Evolutionary conservation across 345 rosid species (phyloP).

Genomic region (Camelina laxa): DNA sequence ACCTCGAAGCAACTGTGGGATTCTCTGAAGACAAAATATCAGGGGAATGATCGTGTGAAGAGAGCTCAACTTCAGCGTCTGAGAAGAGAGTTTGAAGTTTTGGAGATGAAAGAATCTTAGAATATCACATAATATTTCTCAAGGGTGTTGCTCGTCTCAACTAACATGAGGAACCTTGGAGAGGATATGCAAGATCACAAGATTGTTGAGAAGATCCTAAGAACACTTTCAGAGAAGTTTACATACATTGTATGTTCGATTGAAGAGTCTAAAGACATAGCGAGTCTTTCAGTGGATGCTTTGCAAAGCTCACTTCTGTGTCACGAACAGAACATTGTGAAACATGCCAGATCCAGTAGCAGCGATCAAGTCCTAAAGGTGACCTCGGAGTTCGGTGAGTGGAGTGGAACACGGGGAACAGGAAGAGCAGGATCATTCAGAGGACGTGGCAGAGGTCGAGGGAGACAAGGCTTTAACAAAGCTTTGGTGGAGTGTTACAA

Average conservation of each 20-base stretch:
- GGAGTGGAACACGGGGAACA: no score
- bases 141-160: neutral
- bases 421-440: no score
- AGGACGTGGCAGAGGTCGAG: no score
- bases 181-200: no score
- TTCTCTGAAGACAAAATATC: neutral
- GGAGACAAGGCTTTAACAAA: no score
- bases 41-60: neutral
- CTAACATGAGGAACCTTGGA: neutral
- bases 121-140: neutral
- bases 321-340: neutral
- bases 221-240: neutral
- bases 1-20: neutral
- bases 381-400: no score
- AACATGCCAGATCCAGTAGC: no score
- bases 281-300: neutral
- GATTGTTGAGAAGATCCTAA: neutral
- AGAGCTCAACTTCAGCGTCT: neutral
- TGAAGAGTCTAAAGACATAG: neutral
- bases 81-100: neutral
- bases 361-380: no score
- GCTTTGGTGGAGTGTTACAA: no score
- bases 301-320: neutral
- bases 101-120: neutral
- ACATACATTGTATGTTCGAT: neutral